Evolutionary conservation across 78 protist species (phyloP), one percentile per base, ranked within the genome.

Genomic region (Dictyostelium purpureum): DNA sequence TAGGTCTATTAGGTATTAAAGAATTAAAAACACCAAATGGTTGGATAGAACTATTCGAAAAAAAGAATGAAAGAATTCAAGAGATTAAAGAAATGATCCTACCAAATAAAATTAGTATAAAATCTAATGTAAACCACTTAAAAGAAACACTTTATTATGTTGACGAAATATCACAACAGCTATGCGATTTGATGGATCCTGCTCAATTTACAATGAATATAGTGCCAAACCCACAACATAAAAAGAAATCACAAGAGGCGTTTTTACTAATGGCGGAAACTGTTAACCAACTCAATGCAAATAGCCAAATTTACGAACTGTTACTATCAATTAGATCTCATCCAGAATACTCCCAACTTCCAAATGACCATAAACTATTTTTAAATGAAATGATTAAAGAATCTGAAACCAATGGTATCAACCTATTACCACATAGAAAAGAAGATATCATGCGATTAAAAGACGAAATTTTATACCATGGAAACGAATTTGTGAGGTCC

Each of bases 181-280:
- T 85, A 51, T 85, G 91, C 19, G 31, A 52, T 28, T 4, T 85
- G 18, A 85, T 73, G 81, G 91, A 85, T 57, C 61, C 81, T 6
- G 79, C 91, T 7, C 56, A 73, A 40, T 47, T 73, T 26, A 42
- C 43, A 40, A 76, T 28, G 19, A 35, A 16, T 10, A 40, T 45
- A 0, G 1, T 45, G 1, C 38, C 65, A 11, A 47, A 37, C 0
- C 12, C 56, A 18, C 18, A 7, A 52, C 57, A 71, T 57, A 76
- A 42, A 21, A n/a, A 33, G 18, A 43, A 57, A 9, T 78, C 90
- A 26, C 42, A 71, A 33, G 26, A 71, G 28, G 40, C 18, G 5
- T 71, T 37, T 6, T 19, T 70, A 21, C 18, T 31, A 33, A 71
- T 83, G 79, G 45, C 56, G 1, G 38, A 31, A 12, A 52, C 24